phyloP scores from a whole-genome alignment of 2,329 filamentous ascomycete genomes.

The Fusarium brachygibbosum region DNA sequence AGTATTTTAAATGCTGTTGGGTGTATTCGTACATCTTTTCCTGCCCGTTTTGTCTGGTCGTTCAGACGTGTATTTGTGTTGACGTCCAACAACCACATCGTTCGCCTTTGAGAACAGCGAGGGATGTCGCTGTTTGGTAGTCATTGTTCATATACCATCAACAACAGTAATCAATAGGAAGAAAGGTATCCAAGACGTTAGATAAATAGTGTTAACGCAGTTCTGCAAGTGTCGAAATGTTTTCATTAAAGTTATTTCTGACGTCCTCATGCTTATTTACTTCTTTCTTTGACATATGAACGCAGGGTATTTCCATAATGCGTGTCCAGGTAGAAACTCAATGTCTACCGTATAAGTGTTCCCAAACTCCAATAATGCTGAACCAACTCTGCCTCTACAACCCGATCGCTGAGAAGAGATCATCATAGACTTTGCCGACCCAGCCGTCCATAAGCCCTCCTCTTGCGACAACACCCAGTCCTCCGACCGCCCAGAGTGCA shows the following conservation, averaged over 20 bases:
- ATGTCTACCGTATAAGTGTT: conserved; percentile 36
- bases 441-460: conserved; percentile 80
- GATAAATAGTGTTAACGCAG: neutral
- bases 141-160: neutral
- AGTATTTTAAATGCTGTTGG: neutral
- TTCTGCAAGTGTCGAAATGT: neutral
- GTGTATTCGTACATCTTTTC: neutral
- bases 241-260: neutral
- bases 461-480: conserved; percentile 81
- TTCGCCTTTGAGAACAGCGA: neutral
- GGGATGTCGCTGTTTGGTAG: neutral
- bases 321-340: conserved; percentile 35
- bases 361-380: conserved; percentile 45
- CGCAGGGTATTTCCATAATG: conserved; percentile 45
- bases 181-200: too few species aligned
- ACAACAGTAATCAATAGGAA: neutral
- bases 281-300: conserved; percentile 21
- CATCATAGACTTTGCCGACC: conserved; percentile 85
- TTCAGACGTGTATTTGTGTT: neutral
- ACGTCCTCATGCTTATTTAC: conserved; percentile 1
- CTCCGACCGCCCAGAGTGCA: conserved; percentile 84
- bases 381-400: conserved; percentile 42
- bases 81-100: neutral
- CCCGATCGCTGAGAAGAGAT: conserved; percentile 61
- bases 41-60: neutral